phyloP scores from a whole-genome alignment of 2,329 filamentous ascomycete species.

The Trichocomaceae sp. region DNA sequence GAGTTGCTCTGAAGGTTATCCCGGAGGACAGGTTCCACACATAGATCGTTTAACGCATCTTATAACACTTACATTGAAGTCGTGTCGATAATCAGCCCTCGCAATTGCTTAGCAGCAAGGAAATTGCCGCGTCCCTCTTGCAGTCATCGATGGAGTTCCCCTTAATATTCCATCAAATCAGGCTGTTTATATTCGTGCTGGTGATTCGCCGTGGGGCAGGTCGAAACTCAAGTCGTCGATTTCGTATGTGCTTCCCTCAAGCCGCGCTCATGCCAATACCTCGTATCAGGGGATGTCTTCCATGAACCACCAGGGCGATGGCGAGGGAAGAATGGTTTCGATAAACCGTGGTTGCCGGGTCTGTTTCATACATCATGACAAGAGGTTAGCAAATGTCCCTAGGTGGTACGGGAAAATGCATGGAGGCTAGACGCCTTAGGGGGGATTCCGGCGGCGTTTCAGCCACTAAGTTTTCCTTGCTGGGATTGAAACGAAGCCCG shows the following conservation, averaged over 20 bases:
- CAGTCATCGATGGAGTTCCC: slow-evolving; percentile 9
- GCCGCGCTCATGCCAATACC: background rate
- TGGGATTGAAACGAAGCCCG: background rate
- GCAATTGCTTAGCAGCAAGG: slow-evolving; percentile 13
- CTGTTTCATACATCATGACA: background rate
- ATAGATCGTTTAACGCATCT: background rate
- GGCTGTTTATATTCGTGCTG: background rate
- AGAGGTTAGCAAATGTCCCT: background rate
- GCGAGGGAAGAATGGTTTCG: background rate
- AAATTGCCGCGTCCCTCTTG: slow-evolving; percentile 11
- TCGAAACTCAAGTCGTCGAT: background rate
- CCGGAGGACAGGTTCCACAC: background rate
- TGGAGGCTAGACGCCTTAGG: background rate
- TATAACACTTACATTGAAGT: background rate
- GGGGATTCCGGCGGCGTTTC: background rate
- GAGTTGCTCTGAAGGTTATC: no score
- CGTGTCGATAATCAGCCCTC: background rate
- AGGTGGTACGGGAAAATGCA: background rate
- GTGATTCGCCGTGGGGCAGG: background rate
- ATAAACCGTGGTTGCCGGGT: background rate
- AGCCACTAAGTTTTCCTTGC: background rate
- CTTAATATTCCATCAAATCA: slow-evolving; percentile 27
- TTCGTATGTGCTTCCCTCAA: slow-evolving; percentile 4
- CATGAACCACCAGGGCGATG: background rate
- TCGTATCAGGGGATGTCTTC: background rate